Percentiles rank a stretch among this genome's conserved stretches.
Conservation (phyloP, 768 basidiomycete genomes). For the Lactifluus hygrophoroides region DNA sequence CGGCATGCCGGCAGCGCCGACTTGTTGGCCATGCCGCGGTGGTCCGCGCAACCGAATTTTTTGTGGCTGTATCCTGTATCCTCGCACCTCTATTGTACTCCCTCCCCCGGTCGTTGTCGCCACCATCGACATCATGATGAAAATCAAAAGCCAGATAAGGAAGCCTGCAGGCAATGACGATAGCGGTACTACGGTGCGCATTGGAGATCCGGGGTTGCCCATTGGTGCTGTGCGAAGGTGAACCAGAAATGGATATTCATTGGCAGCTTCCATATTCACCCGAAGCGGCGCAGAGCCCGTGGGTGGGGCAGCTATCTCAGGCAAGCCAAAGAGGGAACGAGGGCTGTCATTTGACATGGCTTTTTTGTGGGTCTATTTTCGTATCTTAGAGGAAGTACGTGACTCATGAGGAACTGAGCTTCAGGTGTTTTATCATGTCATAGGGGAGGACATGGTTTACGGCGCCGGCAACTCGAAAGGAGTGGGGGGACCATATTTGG, state of each 20-base stretch:
- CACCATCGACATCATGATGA: not conserved
- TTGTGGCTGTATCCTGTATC: not conserved
- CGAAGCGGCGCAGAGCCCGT: not conserved
- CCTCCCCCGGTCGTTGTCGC: not conserved
- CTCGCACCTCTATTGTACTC: not conserved
- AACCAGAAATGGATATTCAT: conserved; percentile 9
- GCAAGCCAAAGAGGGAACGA: conserved; percentile 1
- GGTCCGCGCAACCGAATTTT: not conserved
- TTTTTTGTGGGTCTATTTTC: not conserved
- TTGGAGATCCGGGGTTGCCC: not conserved
- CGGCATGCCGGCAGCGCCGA: conserved; percentile 16
- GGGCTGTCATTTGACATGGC: conserved; percentile 2
- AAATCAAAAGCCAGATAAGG: not conserved
- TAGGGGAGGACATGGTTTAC: not conserved
- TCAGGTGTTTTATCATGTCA: no score
- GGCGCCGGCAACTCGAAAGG: not conserved
- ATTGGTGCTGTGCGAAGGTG: conserved; percentile 6
- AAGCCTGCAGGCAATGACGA: not conserved
- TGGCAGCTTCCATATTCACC: conserved; percentile 17
- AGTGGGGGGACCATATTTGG: conserved; percentile 5
- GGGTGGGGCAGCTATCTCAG: not conserved
- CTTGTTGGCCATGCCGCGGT: conserved; percentile 1
- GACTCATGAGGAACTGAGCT: conserved; percentile 6
- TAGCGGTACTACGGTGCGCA: not conserved
- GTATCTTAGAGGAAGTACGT: not conserved